Evolutionary conservation across 2,329 filamentous ascomycete genomes (phyloP), one percentile per base, ranked within the genome.

Genomic region (Rasamsonia emersonii): DNA sequence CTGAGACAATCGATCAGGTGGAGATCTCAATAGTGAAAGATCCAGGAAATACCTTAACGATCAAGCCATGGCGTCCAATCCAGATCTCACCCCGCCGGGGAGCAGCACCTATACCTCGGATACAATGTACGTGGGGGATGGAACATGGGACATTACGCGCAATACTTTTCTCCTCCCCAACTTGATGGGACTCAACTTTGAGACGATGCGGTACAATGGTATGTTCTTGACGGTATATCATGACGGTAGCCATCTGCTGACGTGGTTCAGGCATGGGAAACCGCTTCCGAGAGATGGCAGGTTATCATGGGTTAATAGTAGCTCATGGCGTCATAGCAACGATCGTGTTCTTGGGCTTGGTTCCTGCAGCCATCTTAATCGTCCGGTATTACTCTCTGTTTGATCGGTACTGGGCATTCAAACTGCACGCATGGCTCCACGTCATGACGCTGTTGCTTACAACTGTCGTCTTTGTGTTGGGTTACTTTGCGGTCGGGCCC

Each of bases 181-280:
- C 45, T 51, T 80, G 33, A 68, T 75, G 54, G 76, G 76, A 11
- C 47, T 78, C 21, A 79, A 80, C 48, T 77, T 79, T 52, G 74
- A 68, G 29, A 79, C 75, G 3, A 80, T 76, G 68, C 70, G 67
- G 53, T 78, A 79, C 56, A 80, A 80, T 63, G 76, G 73, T 77
- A 49, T 42, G 61, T 48, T 14, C 11, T 21, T 14, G 15, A n/a
- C 9, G 10, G n/a, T 34, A 9, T 34, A 33, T 38, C 28, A 24
- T 33, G n/a, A 15, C 19, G 11, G n/a, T 19, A 21, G 20, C 17
- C 27, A 18, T 30, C 18, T 20, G 38, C 42, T 48, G 26, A 44
- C 39, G 29, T 18, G 17, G 37, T 27, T 17, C 30, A 77, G 73
- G 76, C 41, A 80, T 80, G 76, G 75, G 74, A 28, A 79, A 79